Evolutionary conservation across 495 filamentous ascomycete genomes (phyloP).

Genomic region (Penicillium paxilli): DNA sequence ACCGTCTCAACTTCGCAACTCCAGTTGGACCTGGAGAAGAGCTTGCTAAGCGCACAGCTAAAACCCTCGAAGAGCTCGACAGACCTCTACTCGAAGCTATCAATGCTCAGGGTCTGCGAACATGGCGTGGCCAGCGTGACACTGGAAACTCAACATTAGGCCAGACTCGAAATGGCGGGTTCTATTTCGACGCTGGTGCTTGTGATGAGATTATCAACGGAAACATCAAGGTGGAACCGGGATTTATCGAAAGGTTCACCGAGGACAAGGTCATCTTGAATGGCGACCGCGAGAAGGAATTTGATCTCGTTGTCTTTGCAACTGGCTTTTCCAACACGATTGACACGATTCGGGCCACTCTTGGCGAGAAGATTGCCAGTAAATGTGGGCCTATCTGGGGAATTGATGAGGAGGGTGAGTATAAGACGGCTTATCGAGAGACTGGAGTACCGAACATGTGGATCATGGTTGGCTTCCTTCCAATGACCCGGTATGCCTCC

Average conservation of each 20-base stretch:
- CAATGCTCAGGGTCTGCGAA: constrained; percentile 19
- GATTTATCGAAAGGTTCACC: constrained; percentile 27
- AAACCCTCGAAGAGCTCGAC: constrained; percentile 13
- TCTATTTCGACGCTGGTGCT: constrained; percentile 69
- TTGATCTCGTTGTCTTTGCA: constrained; percentile 73
- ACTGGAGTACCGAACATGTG: constrained; percentile 42
- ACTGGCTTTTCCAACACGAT: constrained; percentile 66
- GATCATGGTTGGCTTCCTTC: constrained; percentile 27
- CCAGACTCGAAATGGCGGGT: constrained; percentile 61
- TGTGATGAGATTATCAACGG: constrained; percentile 66
- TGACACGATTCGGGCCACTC: constrained; percentile 37
- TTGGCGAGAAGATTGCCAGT: constrained; percentile 64
- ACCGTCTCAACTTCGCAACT: constrained; percentile 15
- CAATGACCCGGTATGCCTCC: constrained; percentile 20
- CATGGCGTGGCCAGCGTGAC: constrained; percentile 27
- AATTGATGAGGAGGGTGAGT: constrained; percentile 71
- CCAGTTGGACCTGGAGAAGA: constrained; percentile 18
- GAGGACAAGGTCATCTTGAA: constrained; percentile 48
- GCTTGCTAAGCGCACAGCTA: constrained; percentile 12
- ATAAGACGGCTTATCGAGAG: constrained; percentile 58
- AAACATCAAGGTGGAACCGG: constrained; percentile 67
- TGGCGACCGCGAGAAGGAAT: constrained; percentile 60
- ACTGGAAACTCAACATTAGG: constrained; percentile 21
- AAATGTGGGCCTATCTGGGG: constrained; percentile 68
- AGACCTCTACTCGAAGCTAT: constrained; percentile 18